Evolutionary conservation across 352 stramenopile species (phyloP).

Genomic region (Globisporangium cystogenes): DNA sequence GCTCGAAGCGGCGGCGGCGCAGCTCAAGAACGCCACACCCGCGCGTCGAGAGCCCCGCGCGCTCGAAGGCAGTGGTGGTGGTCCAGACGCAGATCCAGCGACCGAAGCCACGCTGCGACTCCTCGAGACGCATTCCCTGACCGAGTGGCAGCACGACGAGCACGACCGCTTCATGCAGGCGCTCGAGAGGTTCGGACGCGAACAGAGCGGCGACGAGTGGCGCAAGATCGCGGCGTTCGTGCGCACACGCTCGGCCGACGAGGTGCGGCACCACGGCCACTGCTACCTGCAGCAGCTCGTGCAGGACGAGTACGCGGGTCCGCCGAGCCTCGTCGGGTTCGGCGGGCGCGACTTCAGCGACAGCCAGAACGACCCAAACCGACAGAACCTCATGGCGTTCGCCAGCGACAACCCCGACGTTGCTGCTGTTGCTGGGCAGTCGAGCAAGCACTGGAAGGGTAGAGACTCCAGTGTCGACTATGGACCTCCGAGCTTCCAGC

Average conservation of each 20-base stretch:
- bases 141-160: constrained; percentile 55
- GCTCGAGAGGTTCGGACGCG: constrained; percentile 58
- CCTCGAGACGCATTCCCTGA: neutral
- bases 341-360: neutral
- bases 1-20: constrained; percentile 2
- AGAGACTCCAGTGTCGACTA: constrained; percentile 3
- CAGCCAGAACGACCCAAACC: constrained; percentile 34
- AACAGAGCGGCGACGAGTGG: constrained; percentile 56
- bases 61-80: neutral
- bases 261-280: constrained; percentile 61
- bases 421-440: neutral
- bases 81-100: neutral
- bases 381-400: constrained; percentile 16
- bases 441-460: constrained; percentile 3
- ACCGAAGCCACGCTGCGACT: neutral
- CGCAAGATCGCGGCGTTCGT: constrained; percentile 67
- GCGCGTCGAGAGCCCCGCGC: neutral
- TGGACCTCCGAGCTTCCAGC: neutral
- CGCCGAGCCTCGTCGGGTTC: constrained; percentile 1
- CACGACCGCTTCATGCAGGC: constrained; percentile 79
- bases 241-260: constrained; percentile 52
- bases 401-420: too few relatives aligned
- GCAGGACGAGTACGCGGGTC: constrained; percentile 22
- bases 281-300: constrained; percentile 76
- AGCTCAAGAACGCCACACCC: constrained; percentile 1